phyloP scores from a whole-genome alignment of 1,284 basidiomycete species.

The Naganishia sp. region DNA sequence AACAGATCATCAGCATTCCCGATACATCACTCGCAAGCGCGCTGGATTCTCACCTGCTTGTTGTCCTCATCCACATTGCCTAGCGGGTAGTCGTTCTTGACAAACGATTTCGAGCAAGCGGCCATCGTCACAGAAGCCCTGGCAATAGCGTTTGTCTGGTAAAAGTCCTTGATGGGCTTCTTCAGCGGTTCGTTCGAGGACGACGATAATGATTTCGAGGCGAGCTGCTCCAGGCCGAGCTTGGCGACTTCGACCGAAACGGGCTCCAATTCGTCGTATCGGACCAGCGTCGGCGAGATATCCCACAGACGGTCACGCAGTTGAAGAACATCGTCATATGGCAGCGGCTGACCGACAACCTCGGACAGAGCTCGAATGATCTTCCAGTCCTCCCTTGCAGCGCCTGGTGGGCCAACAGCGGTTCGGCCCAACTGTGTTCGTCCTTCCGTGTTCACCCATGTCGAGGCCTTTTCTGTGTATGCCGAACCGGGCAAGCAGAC shows the following conservation, averaged over 20 bases:
- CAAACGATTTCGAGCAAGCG: constrained; percentile 53
- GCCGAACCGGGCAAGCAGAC: constrained; percentile 91
- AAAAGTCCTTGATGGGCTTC: constrained; percentile 90
- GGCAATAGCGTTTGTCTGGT: constrained; percentile 72
- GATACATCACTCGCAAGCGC: neutral
- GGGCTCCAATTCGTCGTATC: constrained; percentile 81
- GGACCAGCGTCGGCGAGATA: constrained; percentile 84
- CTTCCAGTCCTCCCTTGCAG: constrained; percentile 98
- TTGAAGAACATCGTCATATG: constrained; percentile 86
- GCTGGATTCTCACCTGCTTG: constrained; percentile 21
- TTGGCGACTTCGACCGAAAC: constrained; percentile 71
- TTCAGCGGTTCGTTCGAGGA: constrained; percentile 64
- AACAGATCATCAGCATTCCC: neutral
- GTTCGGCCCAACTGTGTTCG: constrained; percentile 86
- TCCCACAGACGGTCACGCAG: constrained; percentile 97
- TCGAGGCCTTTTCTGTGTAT: constrained; percentile 93
- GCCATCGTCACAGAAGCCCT: constrained; percentile 57
- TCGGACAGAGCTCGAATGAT: constrained; percentile 86
- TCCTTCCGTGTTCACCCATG: constrained; percentile 98
- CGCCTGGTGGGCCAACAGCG: constrained; percentile 93
- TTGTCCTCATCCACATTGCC: constrained; percentile 31
- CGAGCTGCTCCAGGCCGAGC: constrained; percentile 68
- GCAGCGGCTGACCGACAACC: constrained; percentile 72
- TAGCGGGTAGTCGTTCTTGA: constrained; percentile 47
- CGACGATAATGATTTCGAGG: constrained; percentile 40